Base-by-base conservation (phyloP, 306 rosid species). In the Rubus idaeus region DNA sequence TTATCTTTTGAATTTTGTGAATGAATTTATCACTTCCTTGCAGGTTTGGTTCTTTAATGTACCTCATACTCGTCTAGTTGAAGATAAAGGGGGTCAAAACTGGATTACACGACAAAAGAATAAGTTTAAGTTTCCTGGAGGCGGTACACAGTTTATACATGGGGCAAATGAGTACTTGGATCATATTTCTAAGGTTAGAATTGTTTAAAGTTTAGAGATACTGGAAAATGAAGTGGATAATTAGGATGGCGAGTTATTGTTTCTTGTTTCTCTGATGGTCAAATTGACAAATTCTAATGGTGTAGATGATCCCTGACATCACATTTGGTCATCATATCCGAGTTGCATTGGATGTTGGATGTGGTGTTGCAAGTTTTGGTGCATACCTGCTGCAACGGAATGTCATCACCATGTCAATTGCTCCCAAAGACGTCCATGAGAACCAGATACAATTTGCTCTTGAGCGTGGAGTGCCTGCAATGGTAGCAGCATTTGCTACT, bases 401-500 rank as follows among this genome's bases (percentile, higher is more conserved):
- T 86, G 98, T 95, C 12, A 39, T 89, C 51, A 87, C 98, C 18
- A 66, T 95, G 97, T 95, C 98, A 3, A 40, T 95, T 84, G 98
- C 97, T 68, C 98, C 98, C 30, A 95, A 89, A 83, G 98, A 95
- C 82, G 93, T 95, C 73, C 98, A 95, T 61, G 98, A 95, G 83
- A 94, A 94, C 78, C 98, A 94, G 86, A 92, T 94, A 81, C 98
- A 94, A 68, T 92, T 92, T 82, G 97, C 98, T 76, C 97, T 95
- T 45, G 98, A 95, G 82, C 98, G 98, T n/a, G 96, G 97, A 10
- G 97, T 95, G 26, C 98, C 98, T 3, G 98, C 98, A 74, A 90
- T 95, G 98, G 92, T 79, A 51, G 90, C 93, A 35, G 98, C 93
- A 74, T 89, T 95, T 86, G 89, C 97, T 18, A 90, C 98, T 74